These are phyloP conservation scores for Effrenium voratum DNA, from an alignment of 73 alveolate genomes.

Conservation along the genomic window DNA sequence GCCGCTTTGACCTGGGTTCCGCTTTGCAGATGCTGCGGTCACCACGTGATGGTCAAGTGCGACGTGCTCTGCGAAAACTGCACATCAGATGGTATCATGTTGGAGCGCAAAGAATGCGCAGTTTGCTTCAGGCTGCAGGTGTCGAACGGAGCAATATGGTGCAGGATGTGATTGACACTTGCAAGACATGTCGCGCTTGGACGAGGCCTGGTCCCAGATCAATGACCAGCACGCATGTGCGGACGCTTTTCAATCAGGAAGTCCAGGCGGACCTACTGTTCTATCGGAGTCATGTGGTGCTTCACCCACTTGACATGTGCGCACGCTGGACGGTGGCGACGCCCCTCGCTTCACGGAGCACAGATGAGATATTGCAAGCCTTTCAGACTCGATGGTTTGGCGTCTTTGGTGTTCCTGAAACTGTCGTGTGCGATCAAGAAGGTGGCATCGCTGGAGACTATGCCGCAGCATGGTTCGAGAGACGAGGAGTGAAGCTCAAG, in stretches of 20 bases:
- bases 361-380: background rate
- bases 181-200: background rate
- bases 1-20: no score
- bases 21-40: no score
- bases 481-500: background rate
- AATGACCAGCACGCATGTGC: background rate
- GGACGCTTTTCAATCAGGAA: background rate
- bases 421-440: background rate
- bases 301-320: background rate
- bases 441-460: background rate
- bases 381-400: background rate
- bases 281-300: background rate
- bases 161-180: background rate
- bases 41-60: no score
- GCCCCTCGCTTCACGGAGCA: background rate
- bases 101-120: no score
- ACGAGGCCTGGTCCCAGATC: background rate
- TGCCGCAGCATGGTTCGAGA: background rate
- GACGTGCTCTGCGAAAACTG: no score
- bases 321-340: background rate
- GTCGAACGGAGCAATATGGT: no score
- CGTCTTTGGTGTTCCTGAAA: background rate
- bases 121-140: no score
- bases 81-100: slow-evolving; percentile 46
- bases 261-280: background rate